Base-by-base conservation (phyloP, 495 filamentous ascomycete species). In the Diplogelasinospora grovesii region DNA sequence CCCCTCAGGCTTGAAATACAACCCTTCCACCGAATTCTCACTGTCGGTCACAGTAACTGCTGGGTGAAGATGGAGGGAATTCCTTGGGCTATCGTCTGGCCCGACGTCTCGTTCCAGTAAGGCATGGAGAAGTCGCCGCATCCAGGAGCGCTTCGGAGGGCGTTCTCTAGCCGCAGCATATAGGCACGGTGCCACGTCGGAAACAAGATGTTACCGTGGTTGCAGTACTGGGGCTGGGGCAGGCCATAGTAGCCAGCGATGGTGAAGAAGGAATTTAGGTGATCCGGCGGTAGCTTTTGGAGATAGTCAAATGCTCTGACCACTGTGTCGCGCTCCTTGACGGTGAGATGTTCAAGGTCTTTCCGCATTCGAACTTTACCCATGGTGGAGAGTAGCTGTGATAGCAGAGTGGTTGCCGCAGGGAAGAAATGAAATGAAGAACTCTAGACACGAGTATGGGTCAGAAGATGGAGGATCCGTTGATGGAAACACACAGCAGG, bases 181-280 rank as follows among this genome's bases (percentile, higher is more conserved):
- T 46, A 46, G 39, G 38, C 57, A 8, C 65, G 61, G 45, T 70
- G 66, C 66, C 66, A 70, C 11, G 54, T 57, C 5, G 65, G 65
- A 40, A 68, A 70, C n/a, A 68, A 55, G 27, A 67, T 47, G 34
- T 55, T 59, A 16, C 45, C 48, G 47, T 70, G 66, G 11, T 60
- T 50, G 46, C 65, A 70, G 22, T 40, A 46, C 13, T 31, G 28
- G 14, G 20, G 36, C 41, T 29, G 27, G 3, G 57, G 54, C 31
- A 49, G 33, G 2, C 54, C 59, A 20, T 58, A 57, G 39, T 52
- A 60, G 4, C 54, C 54, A 8, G 48, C 49, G 14, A 63, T 57
- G 16, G 15, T 24, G 25, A 49, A 53, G 45, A 51, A 63, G 0
- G 54, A 58, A 24, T 53, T 33, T 2, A 18, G 22, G 13, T 54